phyloP scores from a whole-genome alignment of 2,329 filamentous ascomycete genomes.

The Trichoderma koningii region DNA sequence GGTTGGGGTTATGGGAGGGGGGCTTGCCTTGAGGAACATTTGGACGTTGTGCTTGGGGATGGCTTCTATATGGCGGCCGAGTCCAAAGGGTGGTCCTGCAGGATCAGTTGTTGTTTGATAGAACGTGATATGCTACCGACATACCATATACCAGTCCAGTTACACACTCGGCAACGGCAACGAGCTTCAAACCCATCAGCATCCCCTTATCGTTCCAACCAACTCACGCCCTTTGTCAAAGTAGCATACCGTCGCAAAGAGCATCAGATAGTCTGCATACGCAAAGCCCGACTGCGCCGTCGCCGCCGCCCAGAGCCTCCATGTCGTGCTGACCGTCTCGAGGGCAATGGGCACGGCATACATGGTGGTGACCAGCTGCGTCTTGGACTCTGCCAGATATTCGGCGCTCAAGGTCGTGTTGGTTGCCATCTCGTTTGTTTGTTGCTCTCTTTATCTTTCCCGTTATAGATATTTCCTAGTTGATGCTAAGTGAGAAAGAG shows the following conservation, averaged over 20 bases:
- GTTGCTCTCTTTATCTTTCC: not conserved
- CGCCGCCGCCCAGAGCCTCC: conserved; percentile 23
- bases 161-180: conserved; percentile 21
- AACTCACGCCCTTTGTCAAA: not conserved
- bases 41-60: conserved; percentile 3
- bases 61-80: conserved; percentile 27
- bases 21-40: conserved; percentile 14
- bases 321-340: conserved; percentile 24
- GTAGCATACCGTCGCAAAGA: conserved; percentile 27
- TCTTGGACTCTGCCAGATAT: conserved; percentile 28
- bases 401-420: conserved; percentile 24
- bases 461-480: not conserved
- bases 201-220: not conserved
- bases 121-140: too few species aligned
- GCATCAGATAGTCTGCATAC: conserved; percentile 30
- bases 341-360: conserved; percentile 28
- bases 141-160: conserved; percentile 21
- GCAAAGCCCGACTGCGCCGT: not conserved
- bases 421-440: not conserved
- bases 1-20: too few species aligned
- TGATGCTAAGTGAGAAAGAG: not conserved
- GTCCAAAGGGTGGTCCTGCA: conserved; percentile 25
- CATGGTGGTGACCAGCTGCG: conserved; percentile 19
- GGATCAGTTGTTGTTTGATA: not conserved
- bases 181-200: not conserved